phyloP scores from a whole-genome alignment of 2,329 filamentous ascomycete species.

The Parafenestella ontariensis region DNA sequence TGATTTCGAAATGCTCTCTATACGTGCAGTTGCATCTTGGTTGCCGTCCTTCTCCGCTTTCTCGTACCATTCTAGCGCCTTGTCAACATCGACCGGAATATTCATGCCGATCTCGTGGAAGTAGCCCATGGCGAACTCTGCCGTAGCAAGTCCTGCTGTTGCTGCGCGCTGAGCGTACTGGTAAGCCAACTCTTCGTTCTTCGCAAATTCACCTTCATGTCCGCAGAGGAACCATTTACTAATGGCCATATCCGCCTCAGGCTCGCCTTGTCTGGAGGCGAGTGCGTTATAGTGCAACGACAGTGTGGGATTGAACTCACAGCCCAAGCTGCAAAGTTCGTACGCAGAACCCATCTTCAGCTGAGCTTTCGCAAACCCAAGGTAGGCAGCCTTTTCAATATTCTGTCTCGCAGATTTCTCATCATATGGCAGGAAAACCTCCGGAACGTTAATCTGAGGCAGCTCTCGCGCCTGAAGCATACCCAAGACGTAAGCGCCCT shows the following conservation, averaged over 20 bases:
- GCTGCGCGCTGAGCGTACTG: constrained; percentile 90
- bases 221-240: constrained; percentile 99
- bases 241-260: constrained; percentile 93
- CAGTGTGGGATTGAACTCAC: constrained; percentile 90
- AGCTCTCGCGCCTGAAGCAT: constrained; percentile 92
- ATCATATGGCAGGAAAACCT: constrained; percentile 73
- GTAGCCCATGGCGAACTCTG: constrained; percentile 96
- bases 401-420: constrained; percentile 79
- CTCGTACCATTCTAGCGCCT: constrained; percentile 88
- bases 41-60: constrained; percentile 90
- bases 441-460: constrained; percentile 86
- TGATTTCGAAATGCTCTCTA: constrained; percentile 83
- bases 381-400: constrained; percentile 94
- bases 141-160: constrained; percentile 79
- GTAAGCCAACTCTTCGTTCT: constrained; percentile 94
- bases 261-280: constrained; percentile 87
- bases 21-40: constrained; percentile 80
- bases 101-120: constrained; percentile 97
- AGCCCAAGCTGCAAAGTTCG: constrained; percentile 90
- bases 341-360: constrained; percentile 97
- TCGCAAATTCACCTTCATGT: constrained; percentile 88
- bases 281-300: constrained; percentile 96
- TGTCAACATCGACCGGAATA: constrained; percentile 79
- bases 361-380: constrained; percentile 95
- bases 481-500: constrained; percentile 92